Base-by-base conservation (phyloP, 768 basidiomycete genomes). In the Cubamyces lactineus region DNA sequence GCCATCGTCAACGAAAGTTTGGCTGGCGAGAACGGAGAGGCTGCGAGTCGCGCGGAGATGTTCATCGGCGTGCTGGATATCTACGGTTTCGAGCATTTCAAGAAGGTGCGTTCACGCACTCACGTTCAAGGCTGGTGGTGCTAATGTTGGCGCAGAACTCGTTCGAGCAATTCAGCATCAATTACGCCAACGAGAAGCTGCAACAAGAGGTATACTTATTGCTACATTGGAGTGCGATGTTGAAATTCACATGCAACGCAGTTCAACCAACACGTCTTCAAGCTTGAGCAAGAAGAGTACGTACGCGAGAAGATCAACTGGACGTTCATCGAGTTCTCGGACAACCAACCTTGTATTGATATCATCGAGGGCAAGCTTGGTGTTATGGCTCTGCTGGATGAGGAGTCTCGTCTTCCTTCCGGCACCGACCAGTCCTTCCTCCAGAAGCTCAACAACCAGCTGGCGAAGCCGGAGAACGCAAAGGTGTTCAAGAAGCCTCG, bases 191-290 rank as follows among this genome's bases (percentile, higher is more conserved):
- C 71, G 97, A 96, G 74, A 95, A 96, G 76, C 76, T 98, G 48
- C 97, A 99, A 69, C 97, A 98, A 75, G 96, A 98, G 87, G 94
- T 92, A 67, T 50, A 80, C 62, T n/a, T 2, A 3, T 1, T 11
- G 13, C 1, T 11, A 6, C 17, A 40, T 11, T 40, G n/a, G 8
- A 26, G 0, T 48, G 8, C 12, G 17, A 21, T 1, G 26, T 8
- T 2, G 1, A 16, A 19, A 51, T 64, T 42, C 57, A 64, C 3
- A 30, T 17, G 5, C 16, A 17, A 12, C 59, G 7, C 66, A 97
- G 92, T 99, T 99, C 80, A 98, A 98, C 70, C 97, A 96, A 1
- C 97, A 99, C 72, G 97, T 99, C 51, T 95, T 94, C 85, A 96
- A 98, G 81, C 86, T 99, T 43, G 97, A 99, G 73, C 97, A 99